These are phyloP conservation scores for Cryptococcus deneoformans DNA, from an alignment of 1,284 basidiomycete genomes.

Conservation along the genomic window DNA sequence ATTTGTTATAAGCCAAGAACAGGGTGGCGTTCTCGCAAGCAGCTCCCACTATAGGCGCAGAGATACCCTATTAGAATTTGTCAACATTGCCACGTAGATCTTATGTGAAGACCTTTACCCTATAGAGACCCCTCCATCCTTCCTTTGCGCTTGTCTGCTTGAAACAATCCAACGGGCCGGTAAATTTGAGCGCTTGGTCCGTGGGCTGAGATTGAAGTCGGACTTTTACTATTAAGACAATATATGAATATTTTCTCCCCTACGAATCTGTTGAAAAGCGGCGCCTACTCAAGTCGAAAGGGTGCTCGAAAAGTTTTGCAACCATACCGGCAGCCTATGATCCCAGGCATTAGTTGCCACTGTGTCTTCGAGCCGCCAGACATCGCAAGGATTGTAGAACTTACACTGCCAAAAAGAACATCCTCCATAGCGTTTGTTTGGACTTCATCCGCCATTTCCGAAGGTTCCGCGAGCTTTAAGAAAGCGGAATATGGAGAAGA, in stretches of 20 bases:
- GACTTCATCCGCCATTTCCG: slow-evolving; percentile 10
- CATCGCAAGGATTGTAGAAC: slow-evolving; percentile 17
- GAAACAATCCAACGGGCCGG: slow-evolving; percentile 76
- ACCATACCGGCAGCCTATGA: slow-evolving; percentile 68
- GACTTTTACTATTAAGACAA: slow-evolving; percentile 57
- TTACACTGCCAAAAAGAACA: slow-evolving; percentile 53
- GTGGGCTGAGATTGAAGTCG: slow-evolving; percentile 78
- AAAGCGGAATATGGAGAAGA: too few relatives aligned
- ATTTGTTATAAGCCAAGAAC: slow-evolving; percentile 81
- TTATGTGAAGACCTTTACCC: slow-evolving; percentile 56
- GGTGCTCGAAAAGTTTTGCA: slow-evolving; percentile 80
- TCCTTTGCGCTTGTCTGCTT: slow-evolving; percentile 71
- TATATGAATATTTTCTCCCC: background rate
- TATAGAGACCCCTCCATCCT: slow-evolving; percentile 72
- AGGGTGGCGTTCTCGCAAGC: slow-evolving; percentile 85
- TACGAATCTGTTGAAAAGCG: background rate
- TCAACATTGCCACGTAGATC: background rate
- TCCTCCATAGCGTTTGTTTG: slow-evolving; percentile 45
- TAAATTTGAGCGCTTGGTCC: slow-evolving; percentile 66
- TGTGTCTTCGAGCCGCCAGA: background rate
- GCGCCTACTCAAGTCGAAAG: slow-evolving; percentile 66
- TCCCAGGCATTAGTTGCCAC: background rate
- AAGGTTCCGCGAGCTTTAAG: too few relatives aligned
- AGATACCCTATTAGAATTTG: slow-evolving; percentile 62
- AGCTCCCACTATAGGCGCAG: slow-evolving; percentile 84